phyloP scores from a whole-genome alignment of 106 monocot species.

The Phalaenopsis equestris region DNA sequence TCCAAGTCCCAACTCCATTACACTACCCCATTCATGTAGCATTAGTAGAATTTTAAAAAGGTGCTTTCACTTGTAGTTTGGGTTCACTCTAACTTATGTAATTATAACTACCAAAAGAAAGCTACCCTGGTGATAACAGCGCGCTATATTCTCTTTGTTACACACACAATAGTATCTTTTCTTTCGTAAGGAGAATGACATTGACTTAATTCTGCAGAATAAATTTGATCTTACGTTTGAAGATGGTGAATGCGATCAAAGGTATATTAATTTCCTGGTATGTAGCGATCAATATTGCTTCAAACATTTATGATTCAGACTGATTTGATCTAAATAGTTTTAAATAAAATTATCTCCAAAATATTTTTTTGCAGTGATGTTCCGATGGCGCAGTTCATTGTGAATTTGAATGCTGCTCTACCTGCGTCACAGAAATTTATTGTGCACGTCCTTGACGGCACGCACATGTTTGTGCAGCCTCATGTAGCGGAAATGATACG shows the following conservation, averaged over 20 bases:
- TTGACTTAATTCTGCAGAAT: neutral
- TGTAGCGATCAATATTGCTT: neutral
- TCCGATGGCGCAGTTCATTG: constrained; percentile 95
- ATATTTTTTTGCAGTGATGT: constrained; percentile 54
- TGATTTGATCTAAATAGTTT: neutral
- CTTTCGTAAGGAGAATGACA: too few species aligned
- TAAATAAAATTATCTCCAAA: neutral
- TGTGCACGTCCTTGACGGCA: constrained; percentile 65
- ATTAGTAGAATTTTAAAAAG: too few species aligned
- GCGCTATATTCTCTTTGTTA: too few species aligned
- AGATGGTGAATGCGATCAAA: constrained; percentile 97
- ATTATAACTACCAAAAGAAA: too few species aligned
- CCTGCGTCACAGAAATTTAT: constrained; percentile 82
- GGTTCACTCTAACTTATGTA: too few species aligned
- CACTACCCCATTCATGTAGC: too few species aligned
- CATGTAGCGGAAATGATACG: constrained; percentile 70
- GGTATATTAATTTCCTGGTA: constrained; percentile 91
- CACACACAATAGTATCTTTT: too few species aligned
- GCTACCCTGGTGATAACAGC: too few species aligned
- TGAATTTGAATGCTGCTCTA: constrained; percentile 63
- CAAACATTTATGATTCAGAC: neutral
- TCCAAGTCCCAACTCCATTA: too few species aligned
- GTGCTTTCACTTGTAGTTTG: too few species aligned
- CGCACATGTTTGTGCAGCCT: constrained; percentile 89
- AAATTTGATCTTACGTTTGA: neutral